Percentiles rank a stretch among this genome's conserved stretches.
phyloP scores from a whole-genome alignment of 495 filamentous ascomycete genomes.

The Filosporella fistucella region DNA sequence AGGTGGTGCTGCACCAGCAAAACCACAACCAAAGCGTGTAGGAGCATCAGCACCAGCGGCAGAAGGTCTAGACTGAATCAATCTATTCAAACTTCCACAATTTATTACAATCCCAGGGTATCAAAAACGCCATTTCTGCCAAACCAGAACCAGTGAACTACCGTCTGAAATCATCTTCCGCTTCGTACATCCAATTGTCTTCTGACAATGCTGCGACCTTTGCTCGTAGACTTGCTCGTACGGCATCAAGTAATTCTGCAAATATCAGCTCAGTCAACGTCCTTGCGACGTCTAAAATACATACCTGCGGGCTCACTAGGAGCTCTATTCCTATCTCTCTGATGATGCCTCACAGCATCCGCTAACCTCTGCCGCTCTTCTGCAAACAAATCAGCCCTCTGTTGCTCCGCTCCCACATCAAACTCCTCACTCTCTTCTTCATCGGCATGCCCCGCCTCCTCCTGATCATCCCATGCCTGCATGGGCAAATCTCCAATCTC shows the following conservation, averaged over 20 bases:
- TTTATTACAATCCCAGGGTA: neutral
- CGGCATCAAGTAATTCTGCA: constrained; percentile 65
- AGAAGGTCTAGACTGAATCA: constrained; percentile 44
- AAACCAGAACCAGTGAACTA: constrained; percentile 27
- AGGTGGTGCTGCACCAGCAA: constrained; percentile 44
- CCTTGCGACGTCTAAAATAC: constrained; percentile 7
- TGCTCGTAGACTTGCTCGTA: constrained; percentile 65
- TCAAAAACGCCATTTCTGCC: constrained; percentile 15
- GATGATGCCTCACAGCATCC: constrained; percentile 50
- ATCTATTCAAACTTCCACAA: neutral
- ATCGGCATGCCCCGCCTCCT: constrained; percentile 37
- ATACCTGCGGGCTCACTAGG: constrained; percentile 66
- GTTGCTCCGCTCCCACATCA: neutral
- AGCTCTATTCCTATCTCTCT: constrained; percentile 58
- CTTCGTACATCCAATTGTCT: constrained; percentile 90
- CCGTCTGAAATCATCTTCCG: constrained; percentile 53
- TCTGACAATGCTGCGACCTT: constrained; percentile 71
- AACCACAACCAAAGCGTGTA: constrained; percentile 38
- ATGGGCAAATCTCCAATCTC: constrained; percentile 62
- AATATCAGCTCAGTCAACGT: constrained; percentile 21
- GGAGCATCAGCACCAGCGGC: constrained; percentile 41
- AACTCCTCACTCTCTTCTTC: constrained; percentile 32
- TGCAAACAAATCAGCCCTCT: constrained; percentile 16
- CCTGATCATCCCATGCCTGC: constrained; percentile 35
- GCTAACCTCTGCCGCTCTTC: constrained; percentile 42